phyloP scores from a whole-genome alignment of 106 monocot genomes.

The Phalaenopsis aphrodite region DNA sequence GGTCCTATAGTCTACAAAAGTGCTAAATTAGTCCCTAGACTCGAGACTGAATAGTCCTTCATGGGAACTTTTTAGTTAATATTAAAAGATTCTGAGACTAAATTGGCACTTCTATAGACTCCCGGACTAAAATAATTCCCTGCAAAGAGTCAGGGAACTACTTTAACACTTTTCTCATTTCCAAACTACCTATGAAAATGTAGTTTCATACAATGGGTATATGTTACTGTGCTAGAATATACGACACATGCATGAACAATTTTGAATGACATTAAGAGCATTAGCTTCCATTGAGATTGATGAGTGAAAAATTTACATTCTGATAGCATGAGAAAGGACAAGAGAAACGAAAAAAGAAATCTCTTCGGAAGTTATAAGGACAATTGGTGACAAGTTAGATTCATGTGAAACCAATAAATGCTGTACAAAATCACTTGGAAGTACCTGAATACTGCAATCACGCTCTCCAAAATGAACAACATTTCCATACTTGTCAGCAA shows the following conservation, averaged over 20 bases:
- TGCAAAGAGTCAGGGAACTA: too few species aligned
- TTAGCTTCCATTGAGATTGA: not conserved
- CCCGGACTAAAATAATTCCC: too few species aligned
- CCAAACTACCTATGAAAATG: not conserved
- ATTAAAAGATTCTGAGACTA: too few species aligned
- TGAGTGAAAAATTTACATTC: not conserved
- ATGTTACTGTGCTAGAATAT: not conserved
- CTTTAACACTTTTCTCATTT: too few species aligned
- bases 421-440: not conserved
- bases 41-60: too few species aligned
- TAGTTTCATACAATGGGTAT: not conserved
- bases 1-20: too few species aligned
- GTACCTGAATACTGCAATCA: conserved; percentile 98
- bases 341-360: not conserved
- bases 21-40: too few species aligned
- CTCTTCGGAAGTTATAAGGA: not conserved
- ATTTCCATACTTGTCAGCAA: conserved; percentile 92
- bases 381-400: not conserved
- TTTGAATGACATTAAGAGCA: not conserved
- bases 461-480: conserved; percentile 96
- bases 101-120: too few species aligned
- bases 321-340: not conserved
- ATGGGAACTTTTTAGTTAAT: too few species aligned
- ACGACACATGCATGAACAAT: not conserved
- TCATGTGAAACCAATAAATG: not conserved